phyloP scores from a whole-genome alignment of 2,329 filamentous ascomycete species.

The Volutella citrinella region DNA sequence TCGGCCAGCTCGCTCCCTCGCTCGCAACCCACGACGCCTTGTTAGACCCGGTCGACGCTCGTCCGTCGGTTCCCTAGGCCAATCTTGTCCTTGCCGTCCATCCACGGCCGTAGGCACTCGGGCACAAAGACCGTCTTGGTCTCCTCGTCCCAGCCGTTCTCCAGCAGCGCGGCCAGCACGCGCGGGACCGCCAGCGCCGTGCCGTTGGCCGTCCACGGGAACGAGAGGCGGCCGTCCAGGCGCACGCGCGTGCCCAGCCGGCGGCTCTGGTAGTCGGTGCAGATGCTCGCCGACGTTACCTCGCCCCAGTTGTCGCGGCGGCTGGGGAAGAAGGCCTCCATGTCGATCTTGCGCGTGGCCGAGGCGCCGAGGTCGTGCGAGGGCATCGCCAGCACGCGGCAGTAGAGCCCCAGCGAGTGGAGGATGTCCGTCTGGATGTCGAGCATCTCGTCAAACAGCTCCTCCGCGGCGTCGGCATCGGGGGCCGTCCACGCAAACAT shows the following conservation, averaged over 20 bases:
- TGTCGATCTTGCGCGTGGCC: constrained; percentile 83
- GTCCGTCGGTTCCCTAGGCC: constrained; percentile 32
- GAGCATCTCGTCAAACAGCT: constrained; percentile 80
- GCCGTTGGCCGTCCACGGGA: constrained; percentile 89
- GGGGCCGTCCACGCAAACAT: constrained; percentile 89
- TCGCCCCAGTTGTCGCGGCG: constrained; percentile 77
- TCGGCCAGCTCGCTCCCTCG: too few relatives aligned
- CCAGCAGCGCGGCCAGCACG: constrained; percentile 82
- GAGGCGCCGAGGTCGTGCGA: constrained; percentile 83
- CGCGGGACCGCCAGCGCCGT: constrained; percentile 90
- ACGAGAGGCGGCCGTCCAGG: constrained; percentile 56
- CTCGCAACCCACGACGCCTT: too few relatives aligned
- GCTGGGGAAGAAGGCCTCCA: constrained; percentile 91
- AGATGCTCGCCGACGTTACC: constrained; percentile 85
- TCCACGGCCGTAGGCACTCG: constrained; percentile 75
- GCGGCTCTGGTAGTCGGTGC: constrained; percentile 90
- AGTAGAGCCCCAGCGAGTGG: constrained; percentile 71
- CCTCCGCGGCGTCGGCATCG: constrained; percentile 44
- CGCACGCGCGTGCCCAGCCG: constrained; percentile 74
- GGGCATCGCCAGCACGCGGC: constrained; percentile 91
- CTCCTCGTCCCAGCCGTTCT: constrained; percentile 82
- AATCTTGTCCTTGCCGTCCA: constrained; percentile 73
- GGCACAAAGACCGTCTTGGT: constrained; percentile 69
- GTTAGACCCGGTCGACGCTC: constrained; percentile 27
- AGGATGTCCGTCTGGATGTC: constrained; percentile 84